Evolutionary conservation across 176 grass and related monocot genomes (phyloP).

Genomic region (Oryza coarctata): DNA sequence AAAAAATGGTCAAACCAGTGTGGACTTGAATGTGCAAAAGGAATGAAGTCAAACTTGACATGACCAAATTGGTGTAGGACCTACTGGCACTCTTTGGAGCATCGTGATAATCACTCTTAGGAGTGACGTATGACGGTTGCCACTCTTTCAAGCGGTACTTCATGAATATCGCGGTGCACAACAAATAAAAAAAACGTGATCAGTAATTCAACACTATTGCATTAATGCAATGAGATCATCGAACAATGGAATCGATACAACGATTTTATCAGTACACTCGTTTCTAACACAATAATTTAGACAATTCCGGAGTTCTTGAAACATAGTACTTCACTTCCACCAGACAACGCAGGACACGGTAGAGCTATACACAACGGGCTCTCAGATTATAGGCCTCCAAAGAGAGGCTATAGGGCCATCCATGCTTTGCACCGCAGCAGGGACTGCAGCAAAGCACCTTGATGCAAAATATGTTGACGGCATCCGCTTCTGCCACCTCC

Average conservation of each 20-base stretch:
- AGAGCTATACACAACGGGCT: conserved; percentile 52
- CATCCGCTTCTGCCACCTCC: conserved; percentile 22
- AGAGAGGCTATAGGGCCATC: conserved; percentile 30
- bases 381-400: conserved; percentile 43
- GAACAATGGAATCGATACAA: conserved; percentile 41
- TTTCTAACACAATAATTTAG: conserved; percentile 48
- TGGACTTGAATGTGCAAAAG: too few species aligned
- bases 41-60: too few species aligned
- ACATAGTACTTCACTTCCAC: conserved; percentile 44
- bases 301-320: conserved; percentile 35
- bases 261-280: conserved; percentile 25
- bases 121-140: not conserved
- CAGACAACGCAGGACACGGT: conserved; percentile 34
- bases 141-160: not conserved
- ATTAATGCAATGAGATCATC: conserved; percentile 27
- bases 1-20: too few species aligned
- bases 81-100: too few species aligned
- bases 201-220: conserved; percentile 8
- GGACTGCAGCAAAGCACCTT: conserved; percentile 35
- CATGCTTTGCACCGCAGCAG: conserved; percentile 36
- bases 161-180: not conserved
- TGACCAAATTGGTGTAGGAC: too few species aligned
- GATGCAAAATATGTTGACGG: conserved; percentile 40
- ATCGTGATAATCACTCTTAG: not conserved
- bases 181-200: not conserved